Conservation (phyloP, 2,329 filamentous ascomycete species). For the Hypoxylon rubiginosum region DNA sequence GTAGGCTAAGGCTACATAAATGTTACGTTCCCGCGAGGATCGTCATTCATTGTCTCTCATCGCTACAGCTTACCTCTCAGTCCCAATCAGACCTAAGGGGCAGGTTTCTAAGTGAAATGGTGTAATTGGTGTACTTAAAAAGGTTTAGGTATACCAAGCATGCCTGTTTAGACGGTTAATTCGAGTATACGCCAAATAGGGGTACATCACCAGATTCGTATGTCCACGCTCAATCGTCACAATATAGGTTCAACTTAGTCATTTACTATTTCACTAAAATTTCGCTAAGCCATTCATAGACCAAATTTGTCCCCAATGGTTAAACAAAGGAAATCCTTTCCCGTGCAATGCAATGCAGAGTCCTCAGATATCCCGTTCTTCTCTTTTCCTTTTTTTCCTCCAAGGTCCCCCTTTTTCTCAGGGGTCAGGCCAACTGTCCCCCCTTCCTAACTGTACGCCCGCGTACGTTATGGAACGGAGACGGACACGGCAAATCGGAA, state of each 20-base stretch:
- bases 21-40: background rate
- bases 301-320: background rate
- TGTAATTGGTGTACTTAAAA: no score
- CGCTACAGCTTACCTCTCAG: no score
- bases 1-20: background rate
- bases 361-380: no score
- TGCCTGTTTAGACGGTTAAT: background rate
- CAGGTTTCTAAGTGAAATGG: no score
- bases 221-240: background rate
- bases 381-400: background rate
- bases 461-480: no score
- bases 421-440: background rate
- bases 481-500: background rate
- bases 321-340: constrained; percentile 1
- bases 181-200: background rate
- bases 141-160: background rate
- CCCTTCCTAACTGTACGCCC: no score
- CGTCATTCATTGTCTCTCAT: no score
- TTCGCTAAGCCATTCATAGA: background rate
- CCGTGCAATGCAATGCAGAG: no score
- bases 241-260: background rate
- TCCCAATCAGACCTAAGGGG: no score
- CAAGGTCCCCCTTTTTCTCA: background rate
- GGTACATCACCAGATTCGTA: background rate
- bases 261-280: background rate